Evolutionary conservation across 73 alveolate genomes (phyloP).

Genomic region (Uronychia setigera): DNA sequence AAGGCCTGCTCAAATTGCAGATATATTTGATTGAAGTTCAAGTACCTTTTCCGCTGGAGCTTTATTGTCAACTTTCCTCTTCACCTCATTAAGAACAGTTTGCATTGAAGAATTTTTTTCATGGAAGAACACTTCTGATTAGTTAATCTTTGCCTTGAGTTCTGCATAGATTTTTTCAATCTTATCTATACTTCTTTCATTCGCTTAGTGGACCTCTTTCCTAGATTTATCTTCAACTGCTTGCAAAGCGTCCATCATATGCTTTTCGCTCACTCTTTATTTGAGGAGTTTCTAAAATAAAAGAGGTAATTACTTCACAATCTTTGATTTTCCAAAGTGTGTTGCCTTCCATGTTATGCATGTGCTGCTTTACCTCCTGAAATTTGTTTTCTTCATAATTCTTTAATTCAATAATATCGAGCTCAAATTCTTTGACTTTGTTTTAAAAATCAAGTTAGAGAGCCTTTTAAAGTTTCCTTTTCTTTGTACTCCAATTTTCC

Average conservation of each 20-base stretch:
- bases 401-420: background rate
- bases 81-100: background rate
- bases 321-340: background rate
- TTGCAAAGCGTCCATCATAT: background rate
- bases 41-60: background rate
- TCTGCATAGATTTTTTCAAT: background rate
- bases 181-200: background rate
- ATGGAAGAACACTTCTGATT: background rate
- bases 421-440: background rate
- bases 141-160: background rate
- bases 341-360: background rate
- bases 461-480: background rate
- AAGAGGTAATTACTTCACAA: background rate
- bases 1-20: background rate
- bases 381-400: background rate
- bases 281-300: background rate
- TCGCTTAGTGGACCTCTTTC: background rate
- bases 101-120: background rate
- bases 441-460: background rate
- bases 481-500: background rate
- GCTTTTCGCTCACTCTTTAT: background rate
- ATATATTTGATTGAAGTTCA: background rate
- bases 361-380: background rate
- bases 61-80: background rate
- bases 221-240: background rate